Evolutionary conservation across 2,329 filamentous ascomycete genomes (phyloP).

Genomic region (Paecilomyces sp.): DNA sequence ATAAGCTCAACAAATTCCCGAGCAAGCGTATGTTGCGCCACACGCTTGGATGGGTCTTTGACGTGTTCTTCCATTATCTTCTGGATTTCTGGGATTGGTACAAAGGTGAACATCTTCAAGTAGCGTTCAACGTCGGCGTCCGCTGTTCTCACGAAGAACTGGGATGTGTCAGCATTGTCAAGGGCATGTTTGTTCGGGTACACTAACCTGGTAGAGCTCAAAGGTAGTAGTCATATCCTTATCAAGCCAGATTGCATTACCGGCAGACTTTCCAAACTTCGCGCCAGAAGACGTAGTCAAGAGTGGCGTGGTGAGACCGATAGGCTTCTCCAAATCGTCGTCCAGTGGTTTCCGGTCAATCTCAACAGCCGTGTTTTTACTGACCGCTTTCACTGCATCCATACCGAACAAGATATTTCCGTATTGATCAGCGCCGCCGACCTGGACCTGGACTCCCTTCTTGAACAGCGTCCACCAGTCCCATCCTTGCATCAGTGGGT

Average conservation of each 20-base stretch:
- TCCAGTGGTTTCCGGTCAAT: conserved; percentile 30
- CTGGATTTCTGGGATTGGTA: conserved; percentile 63
- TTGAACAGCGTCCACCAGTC: conserved; percentile 90
- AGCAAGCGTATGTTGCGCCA: conserved; percentile 78
- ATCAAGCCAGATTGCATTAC: conserved; percentile 92
- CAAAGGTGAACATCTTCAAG: conserved; percentile 84
- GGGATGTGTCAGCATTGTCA: conserved; percentile 19
- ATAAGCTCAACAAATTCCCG: conserved; percentile 73
- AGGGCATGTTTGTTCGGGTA: not conserved
- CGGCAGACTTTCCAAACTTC: conserved; percentile 92
- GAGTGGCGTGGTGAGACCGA: conserved; percentile 86
- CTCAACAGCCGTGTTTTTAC: conserved; percentile 38
- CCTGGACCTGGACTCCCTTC: conserved; percentile 69
- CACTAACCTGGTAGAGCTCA: conserved; percentile 66
- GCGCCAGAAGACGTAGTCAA: conserved; percentile 76
- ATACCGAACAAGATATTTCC: conserved; percentile 92
- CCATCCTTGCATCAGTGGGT: conserved; percentile 90
- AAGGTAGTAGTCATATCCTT: conserved; percentile 70
- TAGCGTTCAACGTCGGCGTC: conserved; percentile 77
- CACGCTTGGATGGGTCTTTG: conserved; percentile 60
- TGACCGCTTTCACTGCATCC: conserved; percentile 72
- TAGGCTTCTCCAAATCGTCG: conserved; percentile 44
- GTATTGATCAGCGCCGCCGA: conserved; percentile 92
- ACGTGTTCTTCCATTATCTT: conserved; percentile 61
- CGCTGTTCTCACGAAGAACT: conserved; percentile 77